A percentile compares a stretch with the other conserved stretches of the same genome.
Evolutionary conservation across 768 basidiomycete species (phyloP).

Genomic region (Cystofilobasidium ferigula): DNA sequence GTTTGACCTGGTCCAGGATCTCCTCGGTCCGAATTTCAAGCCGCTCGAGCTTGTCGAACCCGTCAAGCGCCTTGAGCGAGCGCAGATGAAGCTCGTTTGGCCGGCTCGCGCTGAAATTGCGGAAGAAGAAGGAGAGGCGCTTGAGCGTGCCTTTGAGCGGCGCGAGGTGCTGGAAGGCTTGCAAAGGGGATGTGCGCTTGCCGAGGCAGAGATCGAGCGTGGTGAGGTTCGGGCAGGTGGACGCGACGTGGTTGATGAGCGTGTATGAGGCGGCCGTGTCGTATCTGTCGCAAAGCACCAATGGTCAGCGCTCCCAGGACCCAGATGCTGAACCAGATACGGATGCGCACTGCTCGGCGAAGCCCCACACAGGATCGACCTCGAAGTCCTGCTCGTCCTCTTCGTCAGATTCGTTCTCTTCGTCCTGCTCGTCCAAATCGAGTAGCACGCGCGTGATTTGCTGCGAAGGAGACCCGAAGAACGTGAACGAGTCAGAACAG

Average conservation of each 20-base stretch:
- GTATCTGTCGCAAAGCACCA: background rate
- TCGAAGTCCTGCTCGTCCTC: constrained; percentile 5
- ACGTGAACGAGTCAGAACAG: background rate
- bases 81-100: background rate
- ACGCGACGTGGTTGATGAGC: constrained; percentile 4
- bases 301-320: background rate
- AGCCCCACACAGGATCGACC: background rate
- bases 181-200: background rate
- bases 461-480: background rate
- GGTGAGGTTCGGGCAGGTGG: background rate
- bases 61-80: constrained; percentile 3
- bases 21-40: constrained; percentile 5
- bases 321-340: background rate
- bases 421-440: constrained; percentile 8
- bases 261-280: constrained; percentile 8
- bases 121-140: background rate
- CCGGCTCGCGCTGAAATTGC: background rate
- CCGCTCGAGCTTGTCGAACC: background rate
- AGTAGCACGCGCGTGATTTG: constrained; percentile 10
- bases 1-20: background rate
- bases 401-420: constrained; percentile 2
- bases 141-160: constrained; percentile 10
- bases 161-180: background rate
- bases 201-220: constrained; percentile 6
- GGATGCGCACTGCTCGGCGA: background rate